Evolutionary conservation across 2,329 filamentous ascomycete species (phyloP), one percentile per base, ranked within the genome.

Genomic region (Arthrobotrys musiformis): DNA sequence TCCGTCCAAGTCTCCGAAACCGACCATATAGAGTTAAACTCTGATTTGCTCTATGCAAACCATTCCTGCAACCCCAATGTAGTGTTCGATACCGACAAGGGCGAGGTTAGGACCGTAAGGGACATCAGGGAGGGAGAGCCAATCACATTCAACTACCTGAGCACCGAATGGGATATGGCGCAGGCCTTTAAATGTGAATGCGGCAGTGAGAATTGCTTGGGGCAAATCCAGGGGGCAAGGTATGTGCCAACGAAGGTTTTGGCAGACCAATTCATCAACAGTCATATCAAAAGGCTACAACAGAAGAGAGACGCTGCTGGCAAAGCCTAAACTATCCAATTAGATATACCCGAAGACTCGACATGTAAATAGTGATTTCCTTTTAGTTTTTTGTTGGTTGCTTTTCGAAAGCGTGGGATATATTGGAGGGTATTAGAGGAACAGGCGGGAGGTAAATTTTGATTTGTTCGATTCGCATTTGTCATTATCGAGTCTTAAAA

Each of bases 111-210:
- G 26, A 89, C 88, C 9, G 88, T 87, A 22, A 85, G 86, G 66
- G 88, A 89, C 35, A 85, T 90, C 63, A 81, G 84, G 64, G 81
- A 83, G 2, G 88, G 87, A 58, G 87, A 90, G 75, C 89, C 90
- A 81, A 84, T 90, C 54, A 89, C 88, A 82, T 93, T 92, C 84
- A 93, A 92, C 84, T 93, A 93, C 80, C 90, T 91, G 2, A 91
- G 89, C 66, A 92, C 90, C 0, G 91, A 93, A 83, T 93, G 90
- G 90, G 81, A 86, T 81, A 92, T 93, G 90, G 88, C 89, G 33
- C 90, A 92, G 84, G 86, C 89, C 2, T 93, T 93, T 81, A 84
- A 87, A 75, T 93, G 91, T 82, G 84, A 87, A 74, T 93, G 91
- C 82, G 85, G 86, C 78, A 85, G 85, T 3, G 79, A 84, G 0